phyloP scores from a whole-genome alignment of 2,329 filamentous ascomycete genomes.

The Coniochaeta hoffmannii region DNA sequence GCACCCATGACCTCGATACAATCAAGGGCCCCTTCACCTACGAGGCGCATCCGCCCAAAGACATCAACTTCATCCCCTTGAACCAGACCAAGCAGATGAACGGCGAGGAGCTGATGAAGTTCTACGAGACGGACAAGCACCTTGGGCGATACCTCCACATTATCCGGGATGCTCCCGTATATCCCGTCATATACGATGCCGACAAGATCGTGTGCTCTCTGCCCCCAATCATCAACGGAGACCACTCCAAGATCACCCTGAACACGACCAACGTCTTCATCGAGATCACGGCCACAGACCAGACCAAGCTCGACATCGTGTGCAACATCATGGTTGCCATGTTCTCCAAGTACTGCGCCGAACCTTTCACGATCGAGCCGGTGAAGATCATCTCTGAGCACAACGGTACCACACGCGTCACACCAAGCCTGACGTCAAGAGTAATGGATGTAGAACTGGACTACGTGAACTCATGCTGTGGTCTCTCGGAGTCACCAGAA shows the following conservation, averaged over 20 bases:
- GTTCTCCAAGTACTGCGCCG: conserved; percentile 87
- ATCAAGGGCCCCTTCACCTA: conserved; percentile 94
- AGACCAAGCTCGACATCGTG: conserved; percentile 93
- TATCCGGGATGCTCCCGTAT: conserved; percentile 86
- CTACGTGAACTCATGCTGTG: conserved; percentile 91
- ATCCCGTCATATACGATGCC: conserved; percentile 91
- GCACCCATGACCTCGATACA: conserved; percentile 93
- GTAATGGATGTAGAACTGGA: conserved; percentile 76
- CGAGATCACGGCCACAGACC: conserved; percentile 92
- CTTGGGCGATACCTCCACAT: conserved; percentile 88
- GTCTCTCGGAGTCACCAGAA: conserved; percentile 65
- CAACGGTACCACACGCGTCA: conserved; percentile 74
- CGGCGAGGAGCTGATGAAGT: conserved; percentile 81
- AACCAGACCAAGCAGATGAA: conserved; percentile 90
- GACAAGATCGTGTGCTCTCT: conserved; percentile 84
- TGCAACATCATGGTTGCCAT: conserved; percentile 94
- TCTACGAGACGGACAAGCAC: conserved; percentile 93
- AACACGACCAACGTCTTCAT: conserved; percentile 93
- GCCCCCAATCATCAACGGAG: conserved; percentile 94
- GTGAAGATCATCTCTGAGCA: conserved; percentile 88
- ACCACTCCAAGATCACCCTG: conserved; percentile 92
- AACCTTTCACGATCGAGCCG: conserved; percentile 88
- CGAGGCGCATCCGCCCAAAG: conserved; percentile 82
- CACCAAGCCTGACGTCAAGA: conserved; percentile 72
- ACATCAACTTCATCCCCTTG: conserved; percentile 84